Evolutionary conservation across 1,284 basidiomycete genomes (phyloP).

Genomic region (Pascua sp.): DNA sequence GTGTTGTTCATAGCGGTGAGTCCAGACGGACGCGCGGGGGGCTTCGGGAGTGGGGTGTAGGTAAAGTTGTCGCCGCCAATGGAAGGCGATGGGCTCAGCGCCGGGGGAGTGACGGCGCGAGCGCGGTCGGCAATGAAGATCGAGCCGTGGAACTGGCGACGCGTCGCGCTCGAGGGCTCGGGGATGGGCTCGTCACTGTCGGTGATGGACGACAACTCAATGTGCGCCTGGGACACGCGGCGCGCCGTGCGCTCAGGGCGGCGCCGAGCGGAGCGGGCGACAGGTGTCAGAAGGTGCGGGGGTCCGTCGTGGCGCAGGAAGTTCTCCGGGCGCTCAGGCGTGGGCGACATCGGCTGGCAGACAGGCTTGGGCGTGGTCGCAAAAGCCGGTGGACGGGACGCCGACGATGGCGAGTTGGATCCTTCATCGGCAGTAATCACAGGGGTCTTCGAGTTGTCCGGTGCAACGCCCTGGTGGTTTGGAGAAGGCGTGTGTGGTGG

Average conservation of each 20-base stretch:
- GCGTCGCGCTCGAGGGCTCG: not conserved
- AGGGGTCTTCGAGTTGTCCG: too few relatives aligned
- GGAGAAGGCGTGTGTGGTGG: too few relatives aligned
- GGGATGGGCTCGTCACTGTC: slow-evolving; percentile 8
- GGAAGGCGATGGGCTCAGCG: slow-evolving; percentile 32
- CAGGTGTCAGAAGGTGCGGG: slow-evolving; percentile 15
- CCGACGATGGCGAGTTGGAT: too few relatives aligned
- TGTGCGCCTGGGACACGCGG: slow-evolving; percentile 27
- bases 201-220: slow-evolving; percentile 29
- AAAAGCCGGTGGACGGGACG: slow-evolving; percentile 7
- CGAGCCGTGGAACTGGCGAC: slow-evolving; percentile 10
- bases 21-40: not conserved
- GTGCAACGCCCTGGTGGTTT: too few relatives aligned
- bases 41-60: slow-evolving; percentile 17
- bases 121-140: slow-evolving; percentile 1
- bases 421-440: not conserved
- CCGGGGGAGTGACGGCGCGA: slow-evolving; percentile 20
- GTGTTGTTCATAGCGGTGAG: too few relatives aligned
- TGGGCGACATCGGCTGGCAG: slow-evolving; percentile 21
- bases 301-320: slow-evolving; percentile 8
- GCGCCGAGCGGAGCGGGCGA: slow-evolving; percentile 1
- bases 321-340: slow-evolving; percentile 14
- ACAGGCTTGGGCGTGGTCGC: slow-evolving; percentile 24
- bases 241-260: slow-evolving; percentile 8
- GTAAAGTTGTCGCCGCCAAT: slow-evolving; percentile 26